Base-by-base conservation (phyloP, 2,329 filamentous ascomycete species). In the Paecilomyces sp. region DNA sequence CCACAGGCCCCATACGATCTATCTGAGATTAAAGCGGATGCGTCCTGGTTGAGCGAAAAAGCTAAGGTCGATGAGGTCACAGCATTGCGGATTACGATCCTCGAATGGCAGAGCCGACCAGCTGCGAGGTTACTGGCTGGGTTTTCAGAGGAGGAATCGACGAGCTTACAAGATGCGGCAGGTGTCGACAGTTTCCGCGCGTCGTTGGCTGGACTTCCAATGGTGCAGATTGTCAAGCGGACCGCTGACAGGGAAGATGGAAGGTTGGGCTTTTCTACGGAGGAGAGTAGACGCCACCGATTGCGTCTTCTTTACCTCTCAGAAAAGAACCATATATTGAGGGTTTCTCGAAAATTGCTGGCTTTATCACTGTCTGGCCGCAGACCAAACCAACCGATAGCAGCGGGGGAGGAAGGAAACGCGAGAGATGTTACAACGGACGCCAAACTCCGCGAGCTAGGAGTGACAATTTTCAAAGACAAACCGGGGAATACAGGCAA, bases 31-130 rank as follows among this genome's bases (percentile, higher is more conserved):
- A 96, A 96, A 77, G 84, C 85, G 54, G 92, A 97, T 78, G 85
- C 91, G 34, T 73, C 89, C 65, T 97, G 92, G 92, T 79, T 99
- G 63, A 92, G 91, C 74, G 85, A 88, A 67, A 85, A 88, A 69
- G 85, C 87, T 56, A 82, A 85, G 53, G 85, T 97, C 64, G 91
- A 94, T 73, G 87, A 97, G 72, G 80, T 94, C 52, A 85, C 88
- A 12, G 92, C 93, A 28, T 80, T 99, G 68, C 85, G 94, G 61
- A 81, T 96, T 52, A 88, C 88, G 2, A 79, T 95, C 6, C 77
- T 94, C 54, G 94, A 97, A 80, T 90, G 89, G 81, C 93, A 97
- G 75, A 85, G 84, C 64, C 85, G 91, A 36, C 80, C 91, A n/a
- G 81, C 85, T n/a, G 81, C 82, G 54, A 87, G 92, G 66, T 82